Evolutionary conservation across 129 eudicot species (phyloP), one percentile per base, ranked within the genome.

Genomic region (Centaurea solstitialis): DNA sequence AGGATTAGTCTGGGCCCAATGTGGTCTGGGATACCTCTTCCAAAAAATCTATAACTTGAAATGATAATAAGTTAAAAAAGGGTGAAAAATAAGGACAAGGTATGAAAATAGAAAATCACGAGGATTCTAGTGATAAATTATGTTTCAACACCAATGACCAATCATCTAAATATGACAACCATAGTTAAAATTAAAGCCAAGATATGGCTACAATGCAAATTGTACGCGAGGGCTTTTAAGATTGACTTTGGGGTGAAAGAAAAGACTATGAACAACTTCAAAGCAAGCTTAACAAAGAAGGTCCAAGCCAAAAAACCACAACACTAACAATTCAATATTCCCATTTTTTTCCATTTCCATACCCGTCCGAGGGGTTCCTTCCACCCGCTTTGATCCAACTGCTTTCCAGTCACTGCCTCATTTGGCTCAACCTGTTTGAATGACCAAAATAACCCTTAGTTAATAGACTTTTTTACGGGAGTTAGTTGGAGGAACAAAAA

Each of bases 391-490:
- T 3, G 92, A 50, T 59, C 98, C 97, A 62, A 96, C 99, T 75
- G 93, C 98, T 79, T 93, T 96, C 99, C 98, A 96, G 77, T 96
- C 83, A 96, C 99, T 0, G 98, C 93, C 72, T 98, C 99, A 26
- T 88, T 89, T 5, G 99, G 93, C 84, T 96, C 99, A 0, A 89
- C 93, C 99, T 96, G 85, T 74, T 38, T 70, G n/a, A 9, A 10
- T 20, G 3, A 71, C 61, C 72, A 67, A 12, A 20, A 24, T 37
- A 18, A 1, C 65, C 9, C 22, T 17, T 57, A 57, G 21, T 17
- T 57, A 57, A 57, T 8, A 0, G 65, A n/a, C 21, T 57, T 10
- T 13, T 66, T 11, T 1, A 9, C 4, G 24, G 47, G 43, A 69
- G 64, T 53, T 50, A 5, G 64, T 4, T 8, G 4, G 18, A 45